Conservation (phyloP, 75 land plant genomes). For the Sequoia sempervirens region DNA sequence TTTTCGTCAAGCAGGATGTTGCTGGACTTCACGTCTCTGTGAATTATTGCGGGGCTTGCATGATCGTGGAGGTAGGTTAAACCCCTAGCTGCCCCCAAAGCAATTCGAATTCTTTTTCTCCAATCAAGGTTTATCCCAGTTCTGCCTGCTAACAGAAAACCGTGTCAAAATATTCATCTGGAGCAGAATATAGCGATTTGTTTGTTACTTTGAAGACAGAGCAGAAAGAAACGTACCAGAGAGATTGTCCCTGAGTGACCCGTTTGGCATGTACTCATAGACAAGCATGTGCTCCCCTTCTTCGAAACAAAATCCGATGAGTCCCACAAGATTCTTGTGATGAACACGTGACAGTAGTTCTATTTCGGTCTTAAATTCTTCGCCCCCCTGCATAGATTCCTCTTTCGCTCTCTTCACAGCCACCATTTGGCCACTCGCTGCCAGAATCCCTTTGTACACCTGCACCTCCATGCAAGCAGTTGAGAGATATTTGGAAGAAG, state of each 20-base stretch:
- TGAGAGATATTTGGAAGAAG: no score
- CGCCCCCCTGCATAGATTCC: conserved; percentile 32
- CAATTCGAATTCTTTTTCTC: conserved; percentile 18
- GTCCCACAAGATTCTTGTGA: conserved; percentile 52
- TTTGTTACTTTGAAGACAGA: conserved; percentile 14
- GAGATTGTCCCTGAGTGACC: conserved; percentile 49
- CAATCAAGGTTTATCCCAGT: conserved; percentile 19
- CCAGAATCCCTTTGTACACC: conserved; percentile 33
- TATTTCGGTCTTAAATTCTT: conserved; percentile 35
- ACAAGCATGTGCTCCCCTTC: conserved; percentile 41
- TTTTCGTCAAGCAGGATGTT: conserved; percentile 63
- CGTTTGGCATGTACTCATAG: conserved; percentile 68
- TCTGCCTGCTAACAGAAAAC: conserved; percentile 3
- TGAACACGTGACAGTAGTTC: neutral
- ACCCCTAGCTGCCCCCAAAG: conserved; percentile 44
- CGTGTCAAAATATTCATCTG: conserved; percentile 24
- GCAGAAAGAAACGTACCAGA: conserved; percentile 30
- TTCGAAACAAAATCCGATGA: conserved; percentile 81
- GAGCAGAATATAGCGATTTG: conserved; percentile 17
- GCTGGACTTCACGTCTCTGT: conserved; percentile 63
- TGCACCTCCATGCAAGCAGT: conserved; percentile 1
- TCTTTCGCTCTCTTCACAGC: conserved; percentile 31
- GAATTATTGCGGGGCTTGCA: conserved; percentile 53
- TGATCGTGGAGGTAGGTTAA: conserved; percentile 62
- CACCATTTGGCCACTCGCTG: conserved; percentile 6